Evolutionary conservation across 1,139 yeast species (phyloP), one percentile per base, ranked within the genome.

Genomic region (Saccharomycopsis phalli): DNA sequence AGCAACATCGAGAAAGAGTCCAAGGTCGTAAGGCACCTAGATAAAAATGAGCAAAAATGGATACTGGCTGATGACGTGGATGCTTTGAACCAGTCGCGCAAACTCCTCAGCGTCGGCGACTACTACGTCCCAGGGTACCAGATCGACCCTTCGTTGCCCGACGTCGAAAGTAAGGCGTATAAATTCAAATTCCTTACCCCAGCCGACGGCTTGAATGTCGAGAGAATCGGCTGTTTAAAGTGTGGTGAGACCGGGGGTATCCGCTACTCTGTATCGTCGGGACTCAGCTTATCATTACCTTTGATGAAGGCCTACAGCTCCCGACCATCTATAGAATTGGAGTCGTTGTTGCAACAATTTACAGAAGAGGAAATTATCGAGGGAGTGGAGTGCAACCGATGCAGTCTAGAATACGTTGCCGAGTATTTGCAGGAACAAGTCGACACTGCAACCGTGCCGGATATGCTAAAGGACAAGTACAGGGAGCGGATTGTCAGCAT

Each of bases 201-300:
- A 0, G 87, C 87, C 16, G 96, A 87, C 62, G 96, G 96, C 3
- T 63, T 82, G 2, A 74, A 81, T 20, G 91, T 84, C 2, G 94
- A 83, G 53, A 68, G 95, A 53, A 86, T 87, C 41, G 95, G 95
- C 0, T 87, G 96, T 58, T 67, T 83, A 37, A 68, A 71, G 14
- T 87, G 96, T 66, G 95, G 95, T 45, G 96, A 87, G 55, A 83
- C 78, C 57, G 95, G 95, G 38, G 96, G 96, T 1, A 79, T 87
- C 20, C 68, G 95, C 49, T 79, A 79, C 51, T 81, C 93, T 4
- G 84, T 86, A 0, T 71, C 76, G 30, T 79, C 93, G 51, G 94
- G 95, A 0, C 64, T 87, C 38, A 83, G 88, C 50, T 68, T 87
- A 48, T 81, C 82, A 50, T 65, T 87, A 40, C 76, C 71, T 2